Evolutionary conservation across 371 early-diverging fungal species (phyloP), one percentile per base, ranked within the genome.

Genomic region (Mortierella sp.): DNA sequence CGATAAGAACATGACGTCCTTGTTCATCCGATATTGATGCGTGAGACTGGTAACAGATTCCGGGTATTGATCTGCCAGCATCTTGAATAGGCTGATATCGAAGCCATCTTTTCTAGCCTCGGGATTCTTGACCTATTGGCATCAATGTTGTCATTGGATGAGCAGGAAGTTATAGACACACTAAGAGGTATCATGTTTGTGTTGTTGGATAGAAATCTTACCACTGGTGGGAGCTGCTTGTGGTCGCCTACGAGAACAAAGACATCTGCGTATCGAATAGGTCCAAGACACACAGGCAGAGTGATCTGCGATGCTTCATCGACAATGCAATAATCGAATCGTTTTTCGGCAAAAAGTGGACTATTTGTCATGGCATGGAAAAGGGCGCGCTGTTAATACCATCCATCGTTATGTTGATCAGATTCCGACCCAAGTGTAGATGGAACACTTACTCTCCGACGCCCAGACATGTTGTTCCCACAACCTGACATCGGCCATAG

Each of bases 251-350:
- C 98, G 9, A 99, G 82, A 17, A 99, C 90, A 89, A 99, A 98
- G 13, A 70, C 82, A 16, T 88, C 80, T 3, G 96, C 94, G 60
- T 84, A 87, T n/a, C 89, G 83, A 41, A 99, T 78, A 2, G 99
- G 99, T 0, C 98, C 98, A 41, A 99, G 64, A 62, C 95, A 92
- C 1, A 92, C 91, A 0, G 99, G 99, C 40, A 99, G 80, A 13
- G 96, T 95, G 40, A 98, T 89, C 77, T 99, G 99, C 1, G 98
- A 95, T 8, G 99, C 99, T 74, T 99, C 99, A 79, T 99, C 99
- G 21, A 98, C 91, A 50, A 99, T 96, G 72, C 96, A 98, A 79
- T 92, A 97, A 79, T 99, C 99, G 81, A 99, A 99, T 28, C 78
- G 64, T 46, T 95, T 86, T 44, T 87, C 83, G 12, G 81, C 67